Evolutionary conservation across 192 early-diverging fungal genomes (phyloP), one percentile per base, ranked within the genome.

Genomic region (Podila epicladia): DNA sequence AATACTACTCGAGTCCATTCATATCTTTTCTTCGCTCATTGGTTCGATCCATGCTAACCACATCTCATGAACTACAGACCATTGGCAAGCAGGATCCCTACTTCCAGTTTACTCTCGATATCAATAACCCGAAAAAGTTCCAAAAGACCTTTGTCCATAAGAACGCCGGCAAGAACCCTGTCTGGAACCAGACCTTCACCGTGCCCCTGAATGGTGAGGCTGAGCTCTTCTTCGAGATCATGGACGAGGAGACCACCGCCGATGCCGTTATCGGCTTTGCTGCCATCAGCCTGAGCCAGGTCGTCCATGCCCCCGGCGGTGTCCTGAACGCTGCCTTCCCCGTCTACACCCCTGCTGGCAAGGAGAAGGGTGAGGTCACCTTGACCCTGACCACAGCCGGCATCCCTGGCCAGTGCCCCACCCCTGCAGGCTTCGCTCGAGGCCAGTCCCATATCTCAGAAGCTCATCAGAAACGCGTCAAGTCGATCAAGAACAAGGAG

Each of bases 21-120:
- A 45, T 8, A 45, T 15, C 15, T 45, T 17, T 45, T 45, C 12
- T 41, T 13, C 38, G 13, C 12, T 45, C 12, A 17, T 45, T 17
- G 4, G 2, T 15, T 15, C 41, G 41, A 45, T 45, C 41, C 41
- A 15, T 45, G 15, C 41, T 45, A 45, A 45, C 41, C 15, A 17
- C 15, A 17, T 45, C 15, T 45, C 41, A 3, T 2, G 2, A 45
- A 37, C 15, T 8, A 15, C 33, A 75, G 65, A 71, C 64, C 19
- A 28, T 87, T 17, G 86, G 86, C 69, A 87, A 85, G 75, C 84
- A 87, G 69, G 86, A 87, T 60, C 86, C 86, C 45, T 87, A 77
- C 48, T 35, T 85, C 45, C 86, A 77, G 66, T 87, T 87, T 74
- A 72, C 82, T 7, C 64, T 85, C 66, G 73, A 87, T 59, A 55